phyloP scores from a whole-genome alignment of 257 asterid genomes.

The Nicotiana knightiana region DNA sequence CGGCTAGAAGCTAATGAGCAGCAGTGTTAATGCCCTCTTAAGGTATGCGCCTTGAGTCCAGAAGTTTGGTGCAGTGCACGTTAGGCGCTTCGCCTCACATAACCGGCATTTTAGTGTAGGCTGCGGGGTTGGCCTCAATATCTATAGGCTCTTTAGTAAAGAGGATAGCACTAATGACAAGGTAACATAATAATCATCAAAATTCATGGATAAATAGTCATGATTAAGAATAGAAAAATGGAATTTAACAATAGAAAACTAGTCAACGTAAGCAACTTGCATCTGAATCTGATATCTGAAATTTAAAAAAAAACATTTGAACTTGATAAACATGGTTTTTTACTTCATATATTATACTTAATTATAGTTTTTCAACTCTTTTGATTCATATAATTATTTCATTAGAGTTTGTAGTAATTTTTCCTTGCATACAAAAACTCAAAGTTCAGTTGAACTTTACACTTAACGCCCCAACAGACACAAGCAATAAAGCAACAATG shows the following conservation, averaged over 20 bases:
- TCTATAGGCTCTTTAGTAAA: background rate
- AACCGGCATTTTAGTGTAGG: background rate
- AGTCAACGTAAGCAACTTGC: background rate
- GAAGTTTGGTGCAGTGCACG: background rate
- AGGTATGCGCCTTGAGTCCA: background rate
- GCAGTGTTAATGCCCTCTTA: background rate
- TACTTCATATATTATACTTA: background rate
- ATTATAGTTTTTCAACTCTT: background rate
- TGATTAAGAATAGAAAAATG: background rate
- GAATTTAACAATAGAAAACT: background rate
- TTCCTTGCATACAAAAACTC: background rate
- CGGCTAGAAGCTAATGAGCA: background rate
- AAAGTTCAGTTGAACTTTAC: background rate
- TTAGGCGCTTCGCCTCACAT: background rate
- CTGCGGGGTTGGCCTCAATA: background rate
- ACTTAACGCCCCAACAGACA: background rate
- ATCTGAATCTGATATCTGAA: background rate
- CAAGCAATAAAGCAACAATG: background rate
- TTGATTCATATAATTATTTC: background rate
- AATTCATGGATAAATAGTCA: background rate
- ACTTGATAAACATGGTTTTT: background rate
- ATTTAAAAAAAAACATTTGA: background rate
- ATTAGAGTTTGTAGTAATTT: background rate
- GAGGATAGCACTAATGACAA: conserved; percentile 6
- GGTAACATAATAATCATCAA: background rate